Percentiles rank a stretch among this genome's conserved stretches.
Evolutionary conservation across 305 asterid species (phyloP).

Genomic region (Solanum hybrid): DNA sequence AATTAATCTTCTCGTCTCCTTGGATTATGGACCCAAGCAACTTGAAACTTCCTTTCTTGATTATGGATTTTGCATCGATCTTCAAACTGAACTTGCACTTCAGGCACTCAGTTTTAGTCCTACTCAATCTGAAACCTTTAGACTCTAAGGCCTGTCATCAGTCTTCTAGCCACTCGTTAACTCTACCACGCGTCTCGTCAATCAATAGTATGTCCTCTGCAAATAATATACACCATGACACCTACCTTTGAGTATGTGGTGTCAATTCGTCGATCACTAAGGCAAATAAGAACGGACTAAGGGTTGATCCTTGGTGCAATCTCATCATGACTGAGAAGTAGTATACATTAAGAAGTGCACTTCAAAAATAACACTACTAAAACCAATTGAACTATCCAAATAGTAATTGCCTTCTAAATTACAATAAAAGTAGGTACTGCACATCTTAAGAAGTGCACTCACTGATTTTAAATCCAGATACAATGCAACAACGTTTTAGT

Average conservation of each 20-base stretch:
- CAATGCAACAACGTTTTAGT: background rate
- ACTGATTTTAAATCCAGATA: background rate
- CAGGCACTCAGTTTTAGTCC: background rate
- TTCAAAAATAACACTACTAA: background rate
- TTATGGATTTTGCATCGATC: background rate
- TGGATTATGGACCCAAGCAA: background rate
- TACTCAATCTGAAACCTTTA: background rate
- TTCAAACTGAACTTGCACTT: background rate
- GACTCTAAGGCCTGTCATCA: background rate
- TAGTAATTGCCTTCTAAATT: background rate
- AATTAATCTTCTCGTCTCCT: too few species aligned
- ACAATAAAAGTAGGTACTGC: background rate
- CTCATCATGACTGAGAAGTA: background rate
- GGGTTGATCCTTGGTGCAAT: background rate
- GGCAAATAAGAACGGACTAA: background rate
- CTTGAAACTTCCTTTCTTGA: background rate
- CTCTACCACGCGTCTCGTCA: background rate
- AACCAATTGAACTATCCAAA: background rate
- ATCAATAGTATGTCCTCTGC: background rate
- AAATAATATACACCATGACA: background rate
- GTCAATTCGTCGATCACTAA: background rate
- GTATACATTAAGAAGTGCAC: background rate
- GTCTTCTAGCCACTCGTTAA: background rate
- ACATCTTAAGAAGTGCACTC: background rate
- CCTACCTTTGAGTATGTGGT: background rate